These are phyloP conservation scores for Trametes polyzona DNA, from an alignment of 1,284 basidiomycete species.

Conservation along the genomic window DNA sequence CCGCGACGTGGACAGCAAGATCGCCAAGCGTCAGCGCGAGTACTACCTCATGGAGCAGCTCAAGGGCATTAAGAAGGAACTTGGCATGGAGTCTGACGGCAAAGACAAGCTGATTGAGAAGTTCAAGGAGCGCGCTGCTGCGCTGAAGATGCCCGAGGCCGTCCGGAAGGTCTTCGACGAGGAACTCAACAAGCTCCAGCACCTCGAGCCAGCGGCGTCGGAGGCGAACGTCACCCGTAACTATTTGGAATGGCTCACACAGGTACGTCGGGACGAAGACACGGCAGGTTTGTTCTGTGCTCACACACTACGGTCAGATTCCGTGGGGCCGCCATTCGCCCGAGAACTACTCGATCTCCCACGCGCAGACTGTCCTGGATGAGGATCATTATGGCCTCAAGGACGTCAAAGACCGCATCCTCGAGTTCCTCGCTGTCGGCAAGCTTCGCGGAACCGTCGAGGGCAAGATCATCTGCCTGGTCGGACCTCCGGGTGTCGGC, in stretches of 20 bases:
- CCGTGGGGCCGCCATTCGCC: slow-evolving; percentile 96
- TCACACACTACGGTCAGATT: slow-evolving; percentile 51
- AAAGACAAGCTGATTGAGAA: slow-evolving; percentile 98
- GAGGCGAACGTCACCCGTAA: slow-evolving; percentile 98
- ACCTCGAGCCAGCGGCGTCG: slow-evolving; percentile 90
- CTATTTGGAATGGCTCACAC: slow-evolving; percentile 95
- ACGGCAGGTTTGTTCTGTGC: not conserved
- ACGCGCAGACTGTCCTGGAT: slow-evolving; percentile 87
- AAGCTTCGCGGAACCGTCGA: slow-evolving; percentile 97
- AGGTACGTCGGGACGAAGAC: slow-evolving; percentile 47
- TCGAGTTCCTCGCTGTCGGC: slow-evolving; percentile 98
- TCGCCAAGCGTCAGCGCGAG: slow-evolving; percentile 96
- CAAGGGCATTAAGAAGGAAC: slow-evolving; percentile 98
- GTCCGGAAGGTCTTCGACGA: slow-evolving; percentile 97
- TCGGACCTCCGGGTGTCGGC: slow-evolving; percentile 96
- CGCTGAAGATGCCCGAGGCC: slow-evolving; percentile 90
- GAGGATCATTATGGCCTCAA: slow-evolving; percentile 97
- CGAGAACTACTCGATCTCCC: slow-evolving; percentile 91
- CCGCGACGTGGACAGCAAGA: slow-evolving; percentile 94
- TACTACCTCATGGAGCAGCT: slow-evolving; percentile 99
- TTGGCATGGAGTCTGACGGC: slow-evolving; percentile 96
- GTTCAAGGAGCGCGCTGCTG: slow-evolving; percentile 89
- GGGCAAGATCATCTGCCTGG: slow-evolving; percentile 97
- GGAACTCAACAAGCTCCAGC: slow-evolving; percentile 91
- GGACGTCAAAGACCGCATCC: slow-evolving; percentile 96